Base-by-base conservation (phyloP, 192 early-diverging fungal genomes). In the Cladochytrium replicatum region DNA sequence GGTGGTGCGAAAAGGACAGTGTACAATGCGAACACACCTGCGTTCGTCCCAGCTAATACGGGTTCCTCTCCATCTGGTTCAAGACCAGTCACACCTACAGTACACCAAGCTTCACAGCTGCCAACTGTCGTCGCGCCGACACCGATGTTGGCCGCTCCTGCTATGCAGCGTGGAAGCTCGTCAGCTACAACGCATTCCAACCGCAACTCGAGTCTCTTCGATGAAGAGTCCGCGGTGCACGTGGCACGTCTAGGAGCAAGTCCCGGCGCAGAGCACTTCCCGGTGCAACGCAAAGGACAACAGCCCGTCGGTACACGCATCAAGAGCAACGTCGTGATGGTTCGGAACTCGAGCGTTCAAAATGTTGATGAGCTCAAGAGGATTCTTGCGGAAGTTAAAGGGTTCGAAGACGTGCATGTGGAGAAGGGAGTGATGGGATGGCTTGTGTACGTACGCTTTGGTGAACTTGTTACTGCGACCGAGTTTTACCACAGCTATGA, bases 201-300 rank as follows among this genome's bases (percentile, higher is more conserved):
- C n/a, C n/a, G n/a, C n/a, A n/a, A n/a, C n/a, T n/a, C n/a, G n/a
- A n/a, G n/a, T n/a, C n/a, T n/a, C n/a, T n/a, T n/a, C n/a, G n/a
- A n/a, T n/a, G n/a, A n/a, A n/a, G n/a, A n/a, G n/a, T n/a, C n/a
- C n/a, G n/a, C n/a, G n/a, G n/a, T n/a, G n/a, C n/a, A n/a, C n/a
- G n/a, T n/a, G n/a, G n/a, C n/a, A n/a, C n/a, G n/a, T n/a, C n/a
- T n/a, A n/a, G n/a, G n/a, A n/a, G n/a, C n/a, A n/a, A 44, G 15
- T 7, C 4, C 15, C 7, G 50, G 24, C 11, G 50, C 57, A 11
- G 57, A 55, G 32, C 49, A 55, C 41, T 55, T 55, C 30, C 49
- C 50, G 1, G n/a, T 37, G 6, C 13, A 43, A 1, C 7, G 39
- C n/a, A n/a, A 11, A 13, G 37, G 44, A 37, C 34, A 47, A 11